Conservation (phyloP, 345 rosid species). For the Conringia planisiliqua region DNA sequence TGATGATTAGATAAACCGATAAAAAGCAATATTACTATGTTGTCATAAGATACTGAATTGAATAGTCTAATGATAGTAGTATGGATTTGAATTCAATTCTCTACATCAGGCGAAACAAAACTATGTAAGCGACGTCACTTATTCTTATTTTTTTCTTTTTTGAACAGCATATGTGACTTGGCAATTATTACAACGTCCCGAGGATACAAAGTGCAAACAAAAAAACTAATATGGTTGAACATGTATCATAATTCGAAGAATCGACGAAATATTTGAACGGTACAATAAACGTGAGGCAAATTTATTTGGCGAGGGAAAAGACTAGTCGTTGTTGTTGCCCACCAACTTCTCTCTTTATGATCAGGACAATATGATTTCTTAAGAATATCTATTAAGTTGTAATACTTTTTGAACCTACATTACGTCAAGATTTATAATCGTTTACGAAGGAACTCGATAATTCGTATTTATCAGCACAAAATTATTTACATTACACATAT, state of each 20-base stretch:
- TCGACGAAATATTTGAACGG: too few species aligned
- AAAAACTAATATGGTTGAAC: neutral
- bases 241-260: neutral
- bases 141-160: neutral
- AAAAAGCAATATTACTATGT: neutral
- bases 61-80: neutral
- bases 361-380: neutral
- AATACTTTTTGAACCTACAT: too few species aligned
- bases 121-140: neutral
- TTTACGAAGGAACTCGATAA: too few species aligned
- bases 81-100: neutral
- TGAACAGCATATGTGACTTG: neutral
- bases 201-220: neutral
- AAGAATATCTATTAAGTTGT: too few species aligned
- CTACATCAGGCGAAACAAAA: neutral
- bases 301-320: neutral
- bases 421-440: too few species aligned
- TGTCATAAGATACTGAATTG: neutral
- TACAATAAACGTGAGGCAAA: neutral
- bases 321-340: neutral
- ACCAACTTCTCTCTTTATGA: neutral
- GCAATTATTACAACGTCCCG: neutral
- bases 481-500: too few species aligned
- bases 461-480: too few species aligned
- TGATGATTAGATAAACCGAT: neutral